A percentile compares a stretch with the other conserved stretches of the same genome.
Conservation (phyloP, 768 basidiomycete species). For the Boletus reticulatus region DNA sequence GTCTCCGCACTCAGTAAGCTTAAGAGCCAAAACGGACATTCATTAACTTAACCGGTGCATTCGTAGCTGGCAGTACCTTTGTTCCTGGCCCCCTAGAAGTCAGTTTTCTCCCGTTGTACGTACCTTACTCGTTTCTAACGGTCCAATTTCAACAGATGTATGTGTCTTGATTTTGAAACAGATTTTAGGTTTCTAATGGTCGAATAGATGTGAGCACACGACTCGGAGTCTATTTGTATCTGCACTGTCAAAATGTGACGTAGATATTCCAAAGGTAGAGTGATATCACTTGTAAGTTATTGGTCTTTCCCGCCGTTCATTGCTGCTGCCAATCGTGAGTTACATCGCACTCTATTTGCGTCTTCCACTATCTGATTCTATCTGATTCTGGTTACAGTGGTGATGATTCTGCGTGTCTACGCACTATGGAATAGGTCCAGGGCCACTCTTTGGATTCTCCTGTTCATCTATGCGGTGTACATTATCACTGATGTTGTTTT, state of each 20-base stretch:
- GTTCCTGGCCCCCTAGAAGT: background rate
- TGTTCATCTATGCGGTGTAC: background rate
- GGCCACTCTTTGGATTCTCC: background rate
- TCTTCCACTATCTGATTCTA: background rate
- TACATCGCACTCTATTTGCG: background rate
- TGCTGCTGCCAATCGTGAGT: background rate
- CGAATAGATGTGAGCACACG: background rate
- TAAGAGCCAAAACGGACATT: background rate
- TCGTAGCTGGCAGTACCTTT: background rate
- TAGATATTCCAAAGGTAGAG: background rate
- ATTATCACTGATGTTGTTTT: background rate
- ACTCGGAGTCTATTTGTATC: no score
- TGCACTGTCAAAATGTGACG: no score
- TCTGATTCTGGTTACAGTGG: background rate
- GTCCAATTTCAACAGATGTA: no score
- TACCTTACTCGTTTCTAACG: background rate
- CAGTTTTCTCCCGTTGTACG: background rate
- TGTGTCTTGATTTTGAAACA: no score
- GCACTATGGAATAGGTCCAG: background rate
- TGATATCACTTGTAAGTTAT: background rate
- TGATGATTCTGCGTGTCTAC: background rate
- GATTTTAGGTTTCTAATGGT: background rate
- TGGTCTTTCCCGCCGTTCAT: background rate
- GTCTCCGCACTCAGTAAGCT: background rate
- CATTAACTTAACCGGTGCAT: background rate